phyloP scores from a whole-genome alignment of 345 rosid genomes.

The Moricandia moricandioides region DNA sequence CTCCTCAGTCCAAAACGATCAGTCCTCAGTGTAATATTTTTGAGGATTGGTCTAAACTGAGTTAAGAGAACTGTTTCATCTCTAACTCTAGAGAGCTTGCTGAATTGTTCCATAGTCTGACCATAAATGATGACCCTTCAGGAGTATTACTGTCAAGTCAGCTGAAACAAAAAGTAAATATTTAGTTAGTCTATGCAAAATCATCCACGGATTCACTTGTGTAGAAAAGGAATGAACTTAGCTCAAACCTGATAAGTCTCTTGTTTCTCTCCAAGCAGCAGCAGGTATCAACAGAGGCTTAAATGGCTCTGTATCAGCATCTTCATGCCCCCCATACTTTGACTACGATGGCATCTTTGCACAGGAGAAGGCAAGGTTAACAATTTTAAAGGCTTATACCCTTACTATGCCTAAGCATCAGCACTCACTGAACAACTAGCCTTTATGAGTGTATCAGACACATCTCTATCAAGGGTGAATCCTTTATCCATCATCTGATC shows the following conservation, averaged over 20 bases:
- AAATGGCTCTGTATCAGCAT: slow-evolving; percentile 13
- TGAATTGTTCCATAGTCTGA: slow-evolving; percentile 13
- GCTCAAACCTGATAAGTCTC: slow-evolving; percentile 43
- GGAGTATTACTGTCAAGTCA: neutral
- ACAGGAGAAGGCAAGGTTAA: slow-evolving; percentile 14
- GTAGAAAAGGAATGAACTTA: slow-evolving; percentile 1
- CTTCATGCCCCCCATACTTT: slow-evolving; percentile 5
- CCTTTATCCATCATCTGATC: slow-evolving; percentile 99
- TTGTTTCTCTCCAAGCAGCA: slow-evolving; percentile 16
- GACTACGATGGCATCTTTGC: slow-evolving; percentile 12
- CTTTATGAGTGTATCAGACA: slow-evolving; percentile 63
- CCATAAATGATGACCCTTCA: slow-evolving; percentile 21
- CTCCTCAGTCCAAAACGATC: slow-evolving; percentile 10
- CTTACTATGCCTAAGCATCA: slow-evolving; percentile 22
- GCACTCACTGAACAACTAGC: slow-evolving; percentile 31
- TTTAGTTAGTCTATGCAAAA: slow-evolving; percentile 10
- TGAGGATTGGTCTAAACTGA: slow-evolving; percentile 19
- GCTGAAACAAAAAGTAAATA: slow-evolving; percentile 14
- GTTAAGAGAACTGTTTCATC: neutral
- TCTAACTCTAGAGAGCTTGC: neutral
- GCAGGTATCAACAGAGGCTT: slow-evolving; percentile 17
- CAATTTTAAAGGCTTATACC: neutral
- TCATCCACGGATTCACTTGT: neutral
- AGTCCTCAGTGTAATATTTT: slow-evolving; percentile 19
- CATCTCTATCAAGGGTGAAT: slow-evolving; percentile 75